A percentile compares a stretch with the other conserved stretches of the same genome.
phyloP scores from a whole-genome alignment of 306 rosid species.

The Fragaria iinumae region DNA sequence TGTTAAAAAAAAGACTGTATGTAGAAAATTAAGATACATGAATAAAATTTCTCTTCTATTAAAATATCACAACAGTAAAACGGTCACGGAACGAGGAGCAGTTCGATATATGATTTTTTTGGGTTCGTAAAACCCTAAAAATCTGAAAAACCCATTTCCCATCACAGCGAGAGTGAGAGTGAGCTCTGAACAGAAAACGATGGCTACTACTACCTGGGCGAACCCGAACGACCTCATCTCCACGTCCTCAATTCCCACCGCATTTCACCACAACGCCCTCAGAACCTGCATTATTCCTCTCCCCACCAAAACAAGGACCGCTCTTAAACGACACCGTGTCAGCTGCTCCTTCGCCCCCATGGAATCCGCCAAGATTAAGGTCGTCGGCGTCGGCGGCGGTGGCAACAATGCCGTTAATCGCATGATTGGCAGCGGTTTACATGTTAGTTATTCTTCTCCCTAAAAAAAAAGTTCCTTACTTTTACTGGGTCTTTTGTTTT shows the following conservation, averaged over 20 bases:
- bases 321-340: slow-evolving; percentile 31
- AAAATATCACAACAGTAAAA: no score
- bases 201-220: slow-evolving; percentile 35
- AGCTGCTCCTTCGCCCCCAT: slow-evolving; percentile 55
- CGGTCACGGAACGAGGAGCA: no score
- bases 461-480: background rate
- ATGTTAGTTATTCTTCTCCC: slow-evolving; percentile 42
- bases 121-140: slow-evolving; percentile 33
- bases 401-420: slow-evolving; percentile 96
- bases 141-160: slow-evolving; percentile 6
- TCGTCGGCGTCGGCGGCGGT: slow-evolving; percentile 92
- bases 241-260: slow-evolving; percentile 35
- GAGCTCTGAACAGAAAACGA: slow-evolving; percentile 7
- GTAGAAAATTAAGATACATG: no score
- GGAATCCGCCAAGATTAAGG: slow-evolving; percentile 88
- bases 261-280: slow-evolving; percentile 28
- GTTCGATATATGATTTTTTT: background rate
- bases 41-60: no score
- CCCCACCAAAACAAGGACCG: slow-evolving; percentile 28
- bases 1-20: no score
- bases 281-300: slow-evolving; percentile 28
- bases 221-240: slow-evolving; percentile 51
- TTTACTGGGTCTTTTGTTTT: slow-evolving; percentile 3
- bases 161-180: background rate
- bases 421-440: slow-evolving; percentile 89